These are phyloP conservation scores for Xylaria acuta DNA, from an alignment of 495 filamentous ascomycete species.

Conservation along the genomic window DNA sequence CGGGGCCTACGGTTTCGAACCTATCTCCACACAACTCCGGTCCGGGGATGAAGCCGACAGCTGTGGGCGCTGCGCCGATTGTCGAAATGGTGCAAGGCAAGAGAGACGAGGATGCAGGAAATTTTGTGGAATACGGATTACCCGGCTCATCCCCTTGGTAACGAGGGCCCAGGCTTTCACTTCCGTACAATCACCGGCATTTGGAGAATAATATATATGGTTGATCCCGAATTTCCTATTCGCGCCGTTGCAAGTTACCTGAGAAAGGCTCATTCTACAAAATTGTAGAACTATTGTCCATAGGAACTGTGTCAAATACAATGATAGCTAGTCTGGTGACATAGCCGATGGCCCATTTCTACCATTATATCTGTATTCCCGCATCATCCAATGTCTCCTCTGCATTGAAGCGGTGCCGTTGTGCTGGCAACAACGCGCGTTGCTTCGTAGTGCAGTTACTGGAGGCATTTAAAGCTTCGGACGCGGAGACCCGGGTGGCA, in stretches of 20 bases:
- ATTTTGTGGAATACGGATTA: not conserved
- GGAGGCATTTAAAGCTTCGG: not conserved
- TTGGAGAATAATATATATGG: not conserved
- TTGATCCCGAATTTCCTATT: not conserved
- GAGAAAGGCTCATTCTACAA: not conserved
- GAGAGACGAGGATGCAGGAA: slow-evolving; percentile 1
- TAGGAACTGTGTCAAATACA: not conserved
- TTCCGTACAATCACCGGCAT: not conserved
- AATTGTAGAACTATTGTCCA: not conserved
- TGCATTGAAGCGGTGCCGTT: no score
- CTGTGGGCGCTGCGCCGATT: not conserved
- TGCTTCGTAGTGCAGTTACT: no score
- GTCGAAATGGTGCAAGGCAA: slow-evolving; percentile 13
- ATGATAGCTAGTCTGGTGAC: not conserved
- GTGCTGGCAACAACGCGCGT: no score
- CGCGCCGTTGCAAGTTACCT: not conserved
- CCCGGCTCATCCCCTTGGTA: slow-evolving; percentile 1
- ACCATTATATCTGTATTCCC: no score
- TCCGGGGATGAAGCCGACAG: slow-evolving; percentile 9
- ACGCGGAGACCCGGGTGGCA: not conserved
- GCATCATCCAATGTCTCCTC: no score
- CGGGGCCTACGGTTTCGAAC: slow-evolving; percentile 8
- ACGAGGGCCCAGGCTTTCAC: not conserved
- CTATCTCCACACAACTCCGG: not conserved
- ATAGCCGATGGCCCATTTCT: not conserved